Conservation (phyloP, 768 basidiomycete species). For the Lyophyllum decastes region DNA sequence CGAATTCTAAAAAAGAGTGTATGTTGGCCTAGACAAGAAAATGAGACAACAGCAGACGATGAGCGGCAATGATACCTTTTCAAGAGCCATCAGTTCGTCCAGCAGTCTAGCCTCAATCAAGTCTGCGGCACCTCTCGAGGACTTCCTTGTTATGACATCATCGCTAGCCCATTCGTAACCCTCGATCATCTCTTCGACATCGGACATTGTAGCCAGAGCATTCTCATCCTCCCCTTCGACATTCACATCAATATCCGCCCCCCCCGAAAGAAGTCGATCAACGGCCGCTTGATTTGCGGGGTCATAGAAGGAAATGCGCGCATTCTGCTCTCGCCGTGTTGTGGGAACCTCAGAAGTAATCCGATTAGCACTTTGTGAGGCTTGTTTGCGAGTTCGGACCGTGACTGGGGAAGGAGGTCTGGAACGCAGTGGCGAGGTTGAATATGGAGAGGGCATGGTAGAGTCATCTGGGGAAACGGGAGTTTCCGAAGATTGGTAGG, state of each 20-base stretch:
- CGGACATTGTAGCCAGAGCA: constrained; percentile 80
- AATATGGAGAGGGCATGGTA: constrained; percentile 14
- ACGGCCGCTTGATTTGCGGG: constrained; percentile 73
- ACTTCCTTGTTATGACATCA: constrained; percentile 66
- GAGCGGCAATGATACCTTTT: constrained; percentile 62
- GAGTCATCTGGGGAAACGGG: constrained; percentile 1
- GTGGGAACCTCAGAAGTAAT: constrained; percentile 33
- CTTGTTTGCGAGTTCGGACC: constrained; percentile 28
- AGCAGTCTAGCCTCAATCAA: constrained; percentile 87
- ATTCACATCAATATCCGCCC: constrained; percentile 41
- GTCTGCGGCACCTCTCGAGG: constrained; percentile 76
- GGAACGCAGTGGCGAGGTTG: constrained; percentile 21
- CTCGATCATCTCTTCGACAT: constrained; percentile 98
- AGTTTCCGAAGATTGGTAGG: not conserved
- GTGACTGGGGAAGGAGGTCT: constrained; percentile 26
- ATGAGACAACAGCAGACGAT: constrained; percentile 1
- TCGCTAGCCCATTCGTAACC: constrained; percentile 96
- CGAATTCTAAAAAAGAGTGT: constrained; percentile 95
- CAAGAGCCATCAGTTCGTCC: constrained; percentile 90
- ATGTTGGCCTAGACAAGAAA: constrained; percentile 76
- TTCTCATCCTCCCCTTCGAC: constrained; percentile 69
- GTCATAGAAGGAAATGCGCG: constrained; percentile 82
- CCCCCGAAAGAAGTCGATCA: constrained; percentile 65
- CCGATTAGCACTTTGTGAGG: constrained; percentile 26
- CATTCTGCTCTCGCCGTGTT: constrained; percentile 60